Evolutionary conservation across 192 early-diverging fungal genomes (phyloP), one percentile per base, ranked within the genome.

Genomic region (Piromyces finnis): DNA sequence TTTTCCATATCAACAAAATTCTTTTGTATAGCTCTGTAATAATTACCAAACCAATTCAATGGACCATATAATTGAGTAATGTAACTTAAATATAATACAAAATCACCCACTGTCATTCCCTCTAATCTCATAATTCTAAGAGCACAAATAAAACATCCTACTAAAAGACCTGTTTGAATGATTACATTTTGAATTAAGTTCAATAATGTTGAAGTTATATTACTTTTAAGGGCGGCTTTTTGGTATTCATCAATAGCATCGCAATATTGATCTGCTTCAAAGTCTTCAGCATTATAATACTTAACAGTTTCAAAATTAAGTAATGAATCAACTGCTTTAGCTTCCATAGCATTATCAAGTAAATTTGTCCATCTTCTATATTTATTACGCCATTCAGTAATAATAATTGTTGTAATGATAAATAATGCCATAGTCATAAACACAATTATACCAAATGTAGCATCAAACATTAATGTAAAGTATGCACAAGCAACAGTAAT

Each of bases 291-390:
- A 82, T 92, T 92, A 86, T 96, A 98, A 84, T 98, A 98, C 85
- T 99, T 99, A 84, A 99, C 97, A 3, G 97, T 99, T 85, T 99
- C 97, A 89, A 97, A 97, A 85, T 99, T 99, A 77, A 97, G 87
- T 79, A 99, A 84, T 77, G 95, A 97, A 83, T 99, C 97, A 7
- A 97, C 96, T 13, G 87, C 84, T 78, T 92, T 93, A 12, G 94
- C 90, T 78, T 94, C 90, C 80, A 92, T 90, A 77, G 92, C 91
- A 80, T 94, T 93, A 84, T 98, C 97, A 78, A 95, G 87, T 41
- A 93, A 90, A 81, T 93, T 96, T 87, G 92, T 94, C 78, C 87
- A 88, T 6, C 95, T 83, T 39, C 96, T 87, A 86, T 94, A 95
- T 30, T 89, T 87, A 1, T 91, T 93, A 29, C 93, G 88, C 94